These are phyloP conservation scores for Pseudogymnoascus sp. DNA, from an alignment of 2,329 filamentous ascomycete genomes.

Conservation along the genomic window DNA sequence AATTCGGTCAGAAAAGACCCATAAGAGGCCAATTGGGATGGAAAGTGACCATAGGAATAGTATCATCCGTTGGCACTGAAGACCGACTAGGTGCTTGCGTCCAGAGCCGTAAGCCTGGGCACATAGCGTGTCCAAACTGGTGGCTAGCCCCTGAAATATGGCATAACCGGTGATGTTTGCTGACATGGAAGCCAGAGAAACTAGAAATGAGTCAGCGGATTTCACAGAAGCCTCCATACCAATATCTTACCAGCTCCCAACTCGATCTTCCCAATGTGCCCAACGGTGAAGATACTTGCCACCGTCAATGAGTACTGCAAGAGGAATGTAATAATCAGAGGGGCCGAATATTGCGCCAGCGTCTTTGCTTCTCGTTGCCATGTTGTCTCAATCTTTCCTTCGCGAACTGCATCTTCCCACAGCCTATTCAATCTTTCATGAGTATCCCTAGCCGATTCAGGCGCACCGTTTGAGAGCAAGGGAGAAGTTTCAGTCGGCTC, in stretches of 20 bases:
- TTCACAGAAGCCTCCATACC: not conserved
- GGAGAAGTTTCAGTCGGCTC: constrained; percentile 34
- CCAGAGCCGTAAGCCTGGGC: constrained; percentile 91
- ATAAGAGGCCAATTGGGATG: constrained; percentile 64
- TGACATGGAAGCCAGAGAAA: constrained; percentile 68
- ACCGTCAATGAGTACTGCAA: constrained; percentile 82
- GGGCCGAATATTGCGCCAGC: constrained; percentile 61
- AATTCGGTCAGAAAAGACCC: constrained; percentile 61
- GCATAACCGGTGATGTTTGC: constrained; percentile 72
- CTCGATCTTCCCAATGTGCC: constrained; percentile 64
- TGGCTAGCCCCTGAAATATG: constrained; percentile 77
- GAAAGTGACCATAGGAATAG: constrained; percentile 67
- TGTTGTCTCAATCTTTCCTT: constrained; percentile 77
- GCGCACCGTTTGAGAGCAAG: constrained; percentile 32
- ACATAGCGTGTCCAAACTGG: constrained; percentile 85
- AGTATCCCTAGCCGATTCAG: constrained; percentile 38
- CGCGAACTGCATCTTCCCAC: constrained; percentile 78
- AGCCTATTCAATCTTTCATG: constrained; percentile 59
- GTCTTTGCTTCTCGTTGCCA: constrained; percentile 88
- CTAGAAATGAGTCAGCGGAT: constrained; percentile 20
- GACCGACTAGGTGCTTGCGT: constrained; percentile 76
- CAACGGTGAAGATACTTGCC: constrained; percentile 70
- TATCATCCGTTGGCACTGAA: constrained; percentile 76
- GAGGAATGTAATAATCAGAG: constrained; percentile 66
- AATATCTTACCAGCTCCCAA: constrained; percentile 42